These are phyloP conservation scores for Sphagnum contortum DNA, from an alignment of 225 moss, liverwort and hornwort genomes.

Conservation along the genomic window DNA sequence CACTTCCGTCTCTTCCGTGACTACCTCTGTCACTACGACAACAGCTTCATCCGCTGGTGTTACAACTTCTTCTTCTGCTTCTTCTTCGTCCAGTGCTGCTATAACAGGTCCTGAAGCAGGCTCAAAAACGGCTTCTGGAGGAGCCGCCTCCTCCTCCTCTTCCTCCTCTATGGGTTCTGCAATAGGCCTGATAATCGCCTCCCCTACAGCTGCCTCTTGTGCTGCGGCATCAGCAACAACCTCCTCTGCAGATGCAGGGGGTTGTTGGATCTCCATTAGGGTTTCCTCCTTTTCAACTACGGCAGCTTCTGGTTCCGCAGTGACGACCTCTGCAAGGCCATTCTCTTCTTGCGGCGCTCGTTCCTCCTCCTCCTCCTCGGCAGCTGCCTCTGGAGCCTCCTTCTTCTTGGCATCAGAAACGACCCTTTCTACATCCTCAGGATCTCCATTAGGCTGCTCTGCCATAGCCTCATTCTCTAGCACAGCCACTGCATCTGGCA, in stretches of 20 bases:
- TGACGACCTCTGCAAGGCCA: no score
- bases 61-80: no score
- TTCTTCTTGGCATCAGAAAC: neutral
- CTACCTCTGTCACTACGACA: neutral
- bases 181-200: conserved; percentile 1
- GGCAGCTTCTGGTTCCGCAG: neutral
- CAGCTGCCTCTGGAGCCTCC: neutral
- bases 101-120: conserved; percentile 6
- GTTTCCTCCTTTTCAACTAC: no score
- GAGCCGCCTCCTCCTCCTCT: conserved; percentile 3
- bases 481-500: neutral
- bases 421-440: neutral
- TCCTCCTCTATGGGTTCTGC: neutral
- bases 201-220: conserved; percentile 12
- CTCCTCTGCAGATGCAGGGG: no score
- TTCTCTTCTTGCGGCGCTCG: no score
- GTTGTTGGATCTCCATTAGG: no score
- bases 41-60: no score
- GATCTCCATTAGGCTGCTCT: no score
- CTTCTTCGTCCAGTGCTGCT: conserved; percentile 4
- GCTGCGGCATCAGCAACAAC: no score
- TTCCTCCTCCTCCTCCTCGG: no score
- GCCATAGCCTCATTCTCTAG: no score
- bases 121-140: neutral
- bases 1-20: neutral